Conservation (phyloP, 2,329 filamentous ascomycete species). For the Colletotrichum sp. region DNA sequence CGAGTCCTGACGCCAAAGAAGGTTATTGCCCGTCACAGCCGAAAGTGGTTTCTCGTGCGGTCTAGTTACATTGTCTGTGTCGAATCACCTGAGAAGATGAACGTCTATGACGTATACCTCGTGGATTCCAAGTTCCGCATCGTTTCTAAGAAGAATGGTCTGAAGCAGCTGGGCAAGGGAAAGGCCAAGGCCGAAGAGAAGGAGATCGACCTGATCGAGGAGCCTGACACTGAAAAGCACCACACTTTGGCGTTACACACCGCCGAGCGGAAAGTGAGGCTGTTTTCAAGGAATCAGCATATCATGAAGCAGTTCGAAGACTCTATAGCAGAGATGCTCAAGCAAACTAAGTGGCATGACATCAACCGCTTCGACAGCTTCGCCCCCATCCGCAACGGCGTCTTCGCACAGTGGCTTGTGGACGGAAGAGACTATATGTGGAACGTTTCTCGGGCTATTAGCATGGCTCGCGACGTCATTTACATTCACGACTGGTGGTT, state of each 20-base stretch:
- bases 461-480: constrained; percentile 96
- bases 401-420: constrained; percentile 95
- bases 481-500: constrained; percentile 99
- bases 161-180: constrained; percentile 47
- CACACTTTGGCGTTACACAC: constrained; percentile 90
- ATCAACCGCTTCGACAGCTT: constrained; percentile 91
- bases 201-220: constrained; percentile 45
- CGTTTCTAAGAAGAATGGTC: constrained; percentile 70
- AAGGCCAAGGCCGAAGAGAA: constrained; percentile 61
- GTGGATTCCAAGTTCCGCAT: constrained; percentile 88
- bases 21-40: constrained; percentile 81
- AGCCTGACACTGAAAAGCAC: constrained; percentile 59
- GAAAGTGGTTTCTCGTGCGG: constrained; percentile 97
- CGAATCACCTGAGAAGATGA: constrained; percentile 98
- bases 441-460: constrained; percentile 96
- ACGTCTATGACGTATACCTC: constrained; percentile 98
- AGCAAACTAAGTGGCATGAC: constrained; percentile 81
- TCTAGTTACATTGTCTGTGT: constrained; percentile 98
- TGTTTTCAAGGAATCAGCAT: constrained; percentile 89
- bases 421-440: constrained; percentile 99
- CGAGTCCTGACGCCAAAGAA: constrained; percentile 79
- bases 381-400: constrained; percentile 83
- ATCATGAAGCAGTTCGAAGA: constrained; percentile 92
- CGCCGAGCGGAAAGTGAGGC: constrained; percentile 87
- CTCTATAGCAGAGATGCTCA: constrained; percentile 85